These are phyloP conservation scores for Pontederia paniculata DNA, from an alignment of 176 grass and related monocot species.

Conservation along the genomic window DNA sequence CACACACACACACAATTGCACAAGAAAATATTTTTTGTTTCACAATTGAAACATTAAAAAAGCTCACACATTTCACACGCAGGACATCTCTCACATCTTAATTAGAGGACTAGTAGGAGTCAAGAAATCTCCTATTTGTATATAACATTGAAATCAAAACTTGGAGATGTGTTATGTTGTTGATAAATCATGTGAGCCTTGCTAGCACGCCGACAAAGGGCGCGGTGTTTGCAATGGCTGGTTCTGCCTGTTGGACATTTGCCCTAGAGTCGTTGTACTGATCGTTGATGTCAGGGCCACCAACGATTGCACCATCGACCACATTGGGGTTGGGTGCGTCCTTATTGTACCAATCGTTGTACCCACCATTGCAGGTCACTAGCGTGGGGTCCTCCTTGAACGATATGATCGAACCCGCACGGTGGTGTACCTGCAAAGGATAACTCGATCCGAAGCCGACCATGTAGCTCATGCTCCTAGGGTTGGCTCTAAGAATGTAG, in stretches of 20 bases:
- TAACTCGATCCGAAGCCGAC: slow-evolving; percentile 38
- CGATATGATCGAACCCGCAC: slow-evolving; percentile 52
- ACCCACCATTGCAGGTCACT: slow-evolving; percentile 42
- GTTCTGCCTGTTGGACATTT: slow-evolving; percentile 38
- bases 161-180: no score
- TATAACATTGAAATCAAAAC: no score
- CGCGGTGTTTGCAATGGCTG: slow-evolving; percentile 38
- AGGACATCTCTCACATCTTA: no score
- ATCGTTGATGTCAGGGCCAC: slow-evolving; percentile 39
- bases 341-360: slow-evolving; percentile 21
- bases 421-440: slow-evolving; percentile 53
- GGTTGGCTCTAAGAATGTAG: slow-evolving; percentile 45
- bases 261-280: slow-evolving; percentile 27
- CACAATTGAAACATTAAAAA: no score
- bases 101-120: no score
- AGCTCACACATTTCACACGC: no score
- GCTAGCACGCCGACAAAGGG: slow-evolving; percentile 64
- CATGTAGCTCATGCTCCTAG: slow-evolving; percentile 71
- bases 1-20: no score
- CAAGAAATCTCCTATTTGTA: no score
- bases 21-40: no score
- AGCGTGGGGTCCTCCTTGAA: slow-evolving; percentile 12
- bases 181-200: slow-evolving; percentile 39
- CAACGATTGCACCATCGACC: slow-evolving; percentile 52
- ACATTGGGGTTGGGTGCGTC: slow-evolving; percentile 41